Evolutionary conservation across 495 filamentous ascomycete genomes (phyloP).

Genomic region (Lentithecium fluviatile): DNA sequence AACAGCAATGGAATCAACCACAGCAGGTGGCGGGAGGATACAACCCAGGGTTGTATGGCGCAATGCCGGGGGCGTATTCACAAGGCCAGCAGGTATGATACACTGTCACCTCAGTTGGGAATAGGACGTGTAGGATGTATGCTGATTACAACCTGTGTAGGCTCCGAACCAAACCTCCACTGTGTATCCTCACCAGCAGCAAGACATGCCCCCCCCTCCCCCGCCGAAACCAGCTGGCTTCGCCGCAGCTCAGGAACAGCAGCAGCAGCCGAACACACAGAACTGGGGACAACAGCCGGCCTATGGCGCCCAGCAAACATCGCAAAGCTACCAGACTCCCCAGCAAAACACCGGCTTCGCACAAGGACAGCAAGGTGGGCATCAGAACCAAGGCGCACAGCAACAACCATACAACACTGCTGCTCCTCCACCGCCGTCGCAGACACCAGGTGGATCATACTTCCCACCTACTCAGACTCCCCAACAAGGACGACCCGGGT

Average conservation of each 20-base stretch:
- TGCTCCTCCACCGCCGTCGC: constrained; percentile 30
- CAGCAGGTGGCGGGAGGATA: constrained; percentile 22
- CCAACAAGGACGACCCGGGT: constrained; percentile 8
- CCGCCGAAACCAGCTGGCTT: constrained; percentile 33
- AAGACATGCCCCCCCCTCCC: constrained; percentile 28
- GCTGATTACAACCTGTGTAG: background rate
- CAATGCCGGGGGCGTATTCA: constrained; percentile 25
- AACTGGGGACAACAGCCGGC: constrained; percentile 20
- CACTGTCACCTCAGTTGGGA: background rate
- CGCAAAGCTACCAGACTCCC: constrained; percentile 18
- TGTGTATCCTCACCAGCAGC: constrained; percentile 16
- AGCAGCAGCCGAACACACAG: constrained; percentile 19
- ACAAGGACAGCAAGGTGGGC: constrained; percentile 21
- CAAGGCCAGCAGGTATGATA: constrained; percentile 17
- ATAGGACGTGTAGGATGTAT: background rate
- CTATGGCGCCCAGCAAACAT: constrained; percentile 11
- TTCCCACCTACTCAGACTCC: constrained; percentile 24
- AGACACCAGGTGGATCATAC: constrained; percentile 35
- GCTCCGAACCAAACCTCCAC: constrained; percentile 2
- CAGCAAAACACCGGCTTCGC: constrained; percentile 15
- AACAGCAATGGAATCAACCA: constrained; percentile 31
- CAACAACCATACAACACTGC: constrained; percentile 27
- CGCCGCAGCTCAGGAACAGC: constrained; percentile 25
- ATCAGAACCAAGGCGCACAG: constrained; percentile 6
- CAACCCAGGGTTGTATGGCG: constrained; percentile 31